Base-by-base conservation (phyloP, 257 asterid genomes). In the Perilla frutescens region DNA sequence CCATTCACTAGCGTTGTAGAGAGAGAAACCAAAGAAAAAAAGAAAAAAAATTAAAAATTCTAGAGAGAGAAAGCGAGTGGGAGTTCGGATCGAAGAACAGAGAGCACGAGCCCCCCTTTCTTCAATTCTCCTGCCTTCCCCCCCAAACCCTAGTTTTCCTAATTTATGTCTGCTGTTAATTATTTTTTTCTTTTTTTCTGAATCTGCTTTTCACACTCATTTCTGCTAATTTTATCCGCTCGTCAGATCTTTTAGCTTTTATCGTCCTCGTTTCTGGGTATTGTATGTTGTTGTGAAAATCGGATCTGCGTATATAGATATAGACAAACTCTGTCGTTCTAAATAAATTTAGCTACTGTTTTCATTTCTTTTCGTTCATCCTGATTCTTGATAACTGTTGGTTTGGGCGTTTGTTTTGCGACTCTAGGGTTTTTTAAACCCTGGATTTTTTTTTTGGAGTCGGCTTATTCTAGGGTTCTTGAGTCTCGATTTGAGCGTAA, bases 351-450 rank as follows among this genome's bases (percentile, higher is more conserved):
- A 73, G 71, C 71, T 80, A 73, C 82, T 76, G 85, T 70, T 74
- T 54, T 13, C 3, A 55, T 49, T 51, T 50, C 6, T 14, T 47
- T 67, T 45, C 69, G 50, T 54, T 47, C 48, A 26, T 65, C 39
- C 20, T 60, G 31, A 49, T 77, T 70, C 2, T 31, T 34, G 62
- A 32, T 20, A 54, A 56, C 66, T 3, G 15, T 64, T 57, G 72
- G 76, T 68, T 76, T 67, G 66, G 51, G 67, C 74, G 63, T 36
- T 15, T 58, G 61, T 40, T 64, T 45, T 57, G 55, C 9, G 45
- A 59, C 62, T 78, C 81, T 78, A 71, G 85, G 87, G 80, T 80
- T 81, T 77, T 61, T 71, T 60, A 70, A 83, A 81, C 91, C 91
- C 89, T 84, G 77, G 80, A 41, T 72, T 83, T 71, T 60, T 62